Percentiles rank a stretch among this genome's conserved stretches.
These are phyloP conservation scores for Penicillium janthinellum DNA, from an alignment of 2,329 filamentous ascomycete species.

Conservation along the genomic window DNA sequence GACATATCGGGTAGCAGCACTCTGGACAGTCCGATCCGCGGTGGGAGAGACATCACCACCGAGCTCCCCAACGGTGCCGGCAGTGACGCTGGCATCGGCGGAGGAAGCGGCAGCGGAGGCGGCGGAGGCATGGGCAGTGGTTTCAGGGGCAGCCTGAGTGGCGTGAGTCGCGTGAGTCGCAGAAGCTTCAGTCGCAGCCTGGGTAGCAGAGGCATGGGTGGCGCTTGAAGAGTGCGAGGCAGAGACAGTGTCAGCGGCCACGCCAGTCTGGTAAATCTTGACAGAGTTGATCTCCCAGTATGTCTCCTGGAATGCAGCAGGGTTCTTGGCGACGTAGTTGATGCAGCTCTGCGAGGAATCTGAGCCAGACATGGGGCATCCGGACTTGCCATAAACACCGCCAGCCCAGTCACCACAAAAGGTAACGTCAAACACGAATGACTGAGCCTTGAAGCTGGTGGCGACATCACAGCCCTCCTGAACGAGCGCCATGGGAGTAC, in stretches of 20 bases:
- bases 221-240: constrained; percentile 4
- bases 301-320: constrained; percentile 67
- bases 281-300: constrained; percentile 79
- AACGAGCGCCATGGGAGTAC: constrained; percentile 49
- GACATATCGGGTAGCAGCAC: background rate
- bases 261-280: constrained; percentile 58
- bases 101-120: background rate
- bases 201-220: constrained; percentile 1
- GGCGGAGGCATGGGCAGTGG: background rate
- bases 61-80: constrained; percentile 1
- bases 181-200: background rate
- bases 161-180: background rate
- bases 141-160: background rate
- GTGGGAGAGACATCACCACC: background rate
- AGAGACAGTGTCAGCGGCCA: constrained; percentile 8
- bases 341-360: constrained; percentile 66
- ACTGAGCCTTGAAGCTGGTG: constrained; percentile 44
- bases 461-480: constrained; percentile 45
- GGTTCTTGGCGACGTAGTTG: constrained; percentile 71
- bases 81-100: background rate
- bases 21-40: background rate
- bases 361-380: constrained; percentile 60
- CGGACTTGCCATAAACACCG: constrained; percentile 49
- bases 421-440: constrained; percentile 54
- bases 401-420: constrained; percentile 62